Evolutionary conservation across 768 basidiomycete genomes (phyloP), one percentile per base, ranked within the genome.

Genomic region (Mycena leptocephala): DNA sequence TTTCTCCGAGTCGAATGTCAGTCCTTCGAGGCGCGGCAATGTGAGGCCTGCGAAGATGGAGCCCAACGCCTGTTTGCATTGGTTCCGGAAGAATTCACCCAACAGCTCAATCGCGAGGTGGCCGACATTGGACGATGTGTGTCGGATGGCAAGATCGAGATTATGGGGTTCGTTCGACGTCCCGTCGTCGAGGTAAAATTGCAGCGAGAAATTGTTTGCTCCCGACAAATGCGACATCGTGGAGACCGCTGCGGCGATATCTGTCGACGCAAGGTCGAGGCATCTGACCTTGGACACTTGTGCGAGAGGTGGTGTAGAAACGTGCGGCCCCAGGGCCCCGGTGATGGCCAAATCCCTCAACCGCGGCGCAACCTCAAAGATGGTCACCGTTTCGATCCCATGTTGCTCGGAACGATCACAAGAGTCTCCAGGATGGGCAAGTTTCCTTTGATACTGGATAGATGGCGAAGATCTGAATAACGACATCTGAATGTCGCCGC

Each of bases 101-200:
- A 6, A 5, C 2, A 71, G 30, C 16, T 41, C 70, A 22, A 71
- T 53, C 6, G 61, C 51, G 61, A 63, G 70, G 37, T n/a, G 33
- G 16, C 24, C 35, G 5, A 71, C 13, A 53, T 71, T 35, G 1
- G 70, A 63, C 6, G 59, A 39, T 62, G 61, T 71, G 16, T n/a
- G 48, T 13, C 33, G 9, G 48, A 71, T 71, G 18, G 3, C 59
- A 10, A 71, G 35, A 6, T 28, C 16, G 16, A 63, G 6, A 7
- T 3, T 58, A 16, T 41, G 24, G 2, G 33, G 13, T 0, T 26
- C n/a, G 20, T 10, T 24, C 33, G 63, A 46, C 14, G 43, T 61
- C 41, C 46, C 62, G 48, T 71, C 59, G 35, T 71, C 48, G 26
- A 71, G 59, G 20, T 35, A 71, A 30, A 71, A 71, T 22, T 62